phyloP scores from a whole-genome alignment of 2,329 filamentous ascomycete species.

The Alternaria brassicicola region DNA sequence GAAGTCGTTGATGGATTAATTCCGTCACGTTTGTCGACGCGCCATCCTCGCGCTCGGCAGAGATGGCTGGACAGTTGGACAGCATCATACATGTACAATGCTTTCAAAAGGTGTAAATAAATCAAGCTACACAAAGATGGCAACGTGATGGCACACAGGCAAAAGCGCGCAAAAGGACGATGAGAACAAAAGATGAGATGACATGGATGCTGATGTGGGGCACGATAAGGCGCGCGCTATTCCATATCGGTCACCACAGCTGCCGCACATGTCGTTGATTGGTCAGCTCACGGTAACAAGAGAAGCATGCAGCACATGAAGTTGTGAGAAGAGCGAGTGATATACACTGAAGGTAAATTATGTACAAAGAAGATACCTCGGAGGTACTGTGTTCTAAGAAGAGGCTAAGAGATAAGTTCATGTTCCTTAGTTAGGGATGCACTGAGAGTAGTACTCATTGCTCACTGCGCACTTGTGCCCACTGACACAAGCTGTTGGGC shows the following conservation, averaged over 20 bases:
- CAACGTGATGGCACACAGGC: not conserved
- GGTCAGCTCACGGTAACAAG: not conserved
- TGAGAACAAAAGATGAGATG: constrained; percentile 4
- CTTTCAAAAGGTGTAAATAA: not conserved
- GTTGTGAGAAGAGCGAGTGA: not conserved
- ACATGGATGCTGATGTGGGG: constrained; percentile 8
- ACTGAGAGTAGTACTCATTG: constrained; percentile 18
- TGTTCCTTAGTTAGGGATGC: constrained; percentile 1
- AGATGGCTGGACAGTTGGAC: constrained; percentile 21
- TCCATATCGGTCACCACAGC: constrained; percentile 1
- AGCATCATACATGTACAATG: constrained; percentile 5
- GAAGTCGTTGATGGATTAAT: constrained; percentile 32
- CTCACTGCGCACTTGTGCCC: constrained; percentile 17
- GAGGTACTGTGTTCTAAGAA: not conserved
- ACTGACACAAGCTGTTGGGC: constrained; percentile 24
- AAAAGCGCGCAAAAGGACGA: not conserved
- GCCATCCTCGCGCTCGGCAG: constrained; percentile 2
- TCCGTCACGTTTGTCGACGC: constrained; percentile 29
- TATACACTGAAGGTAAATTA: constrained; percentile 17
- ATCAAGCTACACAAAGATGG: not conserved
- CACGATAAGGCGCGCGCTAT: constrained; percentile 12
- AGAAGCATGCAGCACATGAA: not conserved
- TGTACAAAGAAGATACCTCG: constrained; percentile 18
- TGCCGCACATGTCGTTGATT: not conserved
- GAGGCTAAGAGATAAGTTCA: not conserved